A percentile compares a stretch with the other conserved stretches of the same genome.
phyloP scores from a whole-genome alignment of 1,139 yeast genomes.

The Lodderomyces metapsilosis region DNA sequence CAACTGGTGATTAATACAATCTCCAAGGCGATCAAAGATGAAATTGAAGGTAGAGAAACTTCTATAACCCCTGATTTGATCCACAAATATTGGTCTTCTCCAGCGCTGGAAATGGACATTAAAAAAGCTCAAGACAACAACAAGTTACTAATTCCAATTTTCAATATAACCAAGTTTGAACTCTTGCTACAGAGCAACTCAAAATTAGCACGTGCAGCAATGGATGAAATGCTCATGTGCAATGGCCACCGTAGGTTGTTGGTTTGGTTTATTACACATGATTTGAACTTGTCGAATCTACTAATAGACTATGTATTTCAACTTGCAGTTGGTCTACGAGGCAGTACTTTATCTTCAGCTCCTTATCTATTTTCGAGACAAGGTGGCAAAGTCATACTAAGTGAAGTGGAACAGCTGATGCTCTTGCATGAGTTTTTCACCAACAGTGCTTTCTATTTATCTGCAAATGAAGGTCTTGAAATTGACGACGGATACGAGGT shows the following conservation, averaged over 20 bases:
- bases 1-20: slow-evolving; percentile 47
- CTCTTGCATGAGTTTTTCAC: slow-evolving; percentile 66
- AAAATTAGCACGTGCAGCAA: slow-evolving; percentile 50
- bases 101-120: slow-evolving; percentile 28
- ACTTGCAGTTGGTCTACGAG: slow-evolving; percentile 53
- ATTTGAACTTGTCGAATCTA: slow-evolving; percentile 51
- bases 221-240: slow-evolving; percentile 71
- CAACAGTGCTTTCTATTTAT: slow-evolving; percentile 50
- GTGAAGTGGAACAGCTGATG: slow-evolving; percentile 62
- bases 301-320: slow-evolving; percentile 59
- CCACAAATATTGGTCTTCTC: slow-evolving; percentile 42
- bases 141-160: slow-evolving; percentile 37
- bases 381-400: slow-evolving; percentile 47
- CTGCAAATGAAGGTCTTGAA: slow-evolving; percentile 38
- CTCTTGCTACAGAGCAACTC: slow-evolving; percentile 33
- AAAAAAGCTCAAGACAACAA: slow-evolving; percentile 26
- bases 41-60: slow-evolving; percentile 16
- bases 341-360: slow-evolving; percentile 27
- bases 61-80: slow-evolving; percentile 48
- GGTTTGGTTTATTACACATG: slow-evolving; percentile 68
- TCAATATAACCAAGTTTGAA: slow-evolving; percentile 42
- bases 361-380: slow-evolving; percentile 51
- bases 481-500: slow-evolving; percentile 36
- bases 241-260: slow-evolving; percentile 57
- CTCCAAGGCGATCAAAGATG: slow-evolving; percentile 49